Evolutionary conservation across 495 filamentous ascomycete species (phyloP), one percentile per base, ranked within the genome.

Genomic region (Lasiosphaeria miniovina): DNA sequence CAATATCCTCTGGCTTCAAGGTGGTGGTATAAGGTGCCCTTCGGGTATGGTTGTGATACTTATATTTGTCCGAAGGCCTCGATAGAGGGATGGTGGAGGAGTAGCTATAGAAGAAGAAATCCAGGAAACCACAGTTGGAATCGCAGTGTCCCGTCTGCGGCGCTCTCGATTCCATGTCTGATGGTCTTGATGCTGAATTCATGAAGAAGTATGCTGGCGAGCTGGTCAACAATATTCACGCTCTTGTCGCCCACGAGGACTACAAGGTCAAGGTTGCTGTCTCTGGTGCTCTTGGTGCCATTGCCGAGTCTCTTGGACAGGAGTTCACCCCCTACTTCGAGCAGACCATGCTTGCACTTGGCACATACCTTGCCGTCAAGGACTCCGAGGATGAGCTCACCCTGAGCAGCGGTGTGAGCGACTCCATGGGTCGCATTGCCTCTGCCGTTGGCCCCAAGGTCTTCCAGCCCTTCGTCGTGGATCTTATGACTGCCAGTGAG

Each of bases 381-480:
- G 90, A 93, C 52, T 88, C 84, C 48, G 87, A 93, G 59, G 93
- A 96, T 12, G 90, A 97, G 65, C 86, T 98, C 17, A 86, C 96
- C 57, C 84, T 98, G 40, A 87, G 94, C 59, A 91, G 91, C 56
- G 87, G 88, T 54, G 90, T 96, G 8, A 88, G 89, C 61, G 95
- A 98, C 71, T 83, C 93, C 12, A 90, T 98, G 83, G 93, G 91
- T 51, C 89, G 89, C 67, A 94, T 98, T 69, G 90, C 94, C 15
- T 77, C 85, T 54, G 91, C 95, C 46, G 94, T 96, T 56, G 94
- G 94, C 36, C 79, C 90, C 38, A 82, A 89, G 72, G 79, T 89
- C 31, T 98, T 98, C 79, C 84, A 93, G 76, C 90, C 86, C 6
- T 98, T 91, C 68, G 93, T 98, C 36, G 80, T 87, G 66, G 90